Percentiles rank a stretch among this genome's conserved stretches.
phyloP scores from a whole-genome alignment of 2,329 filamentous ascomycete genomes.

The Dothideomycetes sp. region DNA sequence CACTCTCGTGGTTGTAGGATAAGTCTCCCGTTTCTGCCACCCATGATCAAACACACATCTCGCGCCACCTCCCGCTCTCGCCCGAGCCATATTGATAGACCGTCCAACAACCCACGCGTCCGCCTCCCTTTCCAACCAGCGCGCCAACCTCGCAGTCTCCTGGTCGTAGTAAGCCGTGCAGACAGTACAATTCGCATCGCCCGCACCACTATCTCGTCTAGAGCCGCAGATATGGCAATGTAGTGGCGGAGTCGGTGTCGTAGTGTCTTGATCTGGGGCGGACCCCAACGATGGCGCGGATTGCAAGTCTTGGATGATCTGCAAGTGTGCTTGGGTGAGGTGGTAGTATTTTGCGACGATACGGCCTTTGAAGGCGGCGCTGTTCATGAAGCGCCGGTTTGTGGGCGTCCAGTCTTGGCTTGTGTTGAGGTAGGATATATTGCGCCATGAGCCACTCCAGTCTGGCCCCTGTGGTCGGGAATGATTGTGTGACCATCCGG shows the following conservation, averaged over 20 bases:
- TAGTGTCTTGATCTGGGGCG: neutral
- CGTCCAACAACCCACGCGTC: slow-evolving; percentile 3
- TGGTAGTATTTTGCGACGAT: neutral
- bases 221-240: slow-evolving; percentile 6
- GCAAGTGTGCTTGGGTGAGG: neutral
- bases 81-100: slow-evolving; percentile 1
- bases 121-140: slow-evolving; percentile 7
- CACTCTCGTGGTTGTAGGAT: neutral
- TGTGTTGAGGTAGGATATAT: slow-evolving; percentile 6
- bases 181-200: neutral
- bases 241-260: neutral
- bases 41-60: slow-evolving; percentile 7
- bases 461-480: slow-evolving; percentile 1
- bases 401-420: slow-evolving; percentile 4
- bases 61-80: neutral
- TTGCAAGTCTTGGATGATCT: slow-evolving; percentile 1
- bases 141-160: slow-evolving; percentile 1
- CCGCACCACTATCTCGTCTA: neutral
- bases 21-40: slow-evolving; percentile 5
- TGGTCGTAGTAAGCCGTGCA: slow-evolving; percentile 1
- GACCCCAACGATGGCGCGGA: neutral
- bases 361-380: neutral
- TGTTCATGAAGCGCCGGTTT: neutral
- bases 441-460: slow-evolving; percentile 5
- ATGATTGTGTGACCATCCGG: neutral